Conservation (phyloP, 257 asterid genomes). For the Solanum gandarillasii region DNA sequence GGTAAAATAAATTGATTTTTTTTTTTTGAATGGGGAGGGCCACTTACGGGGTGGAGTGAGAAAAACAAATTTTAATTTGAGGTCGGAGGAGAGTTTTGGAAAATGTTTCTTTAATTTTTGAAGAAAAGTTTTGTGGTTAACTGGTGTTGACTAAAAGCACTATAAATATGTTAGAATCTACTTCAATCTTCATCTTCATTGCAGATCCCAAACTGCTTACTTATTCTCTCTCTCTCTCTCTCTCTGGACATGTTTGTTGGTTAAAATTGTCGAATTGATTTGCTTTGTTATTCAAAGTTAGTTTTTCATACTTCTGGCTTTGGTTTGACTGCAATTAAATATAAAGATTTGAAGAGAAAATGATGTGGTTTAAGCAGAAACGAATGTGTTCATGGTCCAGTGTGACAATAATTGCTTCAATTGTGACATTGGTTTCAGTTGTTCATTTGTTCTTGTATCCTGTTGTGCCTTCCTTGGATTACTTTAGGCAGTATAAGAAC, state of each 20-base stretch:
- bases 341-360: slow-evolving; percentile 19
- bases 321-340: not conserved
- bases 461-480: slow-evolving; percentile 42
- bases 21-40: too few species aligned
- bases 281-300: not conserved
- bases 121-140: too few species aligned
- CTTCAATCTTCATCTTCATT: not conserved
- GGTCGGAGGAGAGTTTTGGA: too few species aligned
- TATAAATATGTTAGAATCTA: not conserved
- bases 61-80: too few species aligned
- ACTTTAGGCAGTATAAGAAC: slow-evolving; percentile 36
- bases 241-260: not conserved
- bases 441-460: slow-evolving; percentile 70
- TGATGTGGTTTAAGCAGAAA: slow-evolving; percentile 73
- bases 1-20: too few species aligned
- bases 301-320: too few species aligned
- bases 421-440: slow-evolving; percentile 54
- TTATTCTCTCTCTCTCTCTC: not conserved
- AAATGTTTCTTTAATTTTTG: too few species aligned
- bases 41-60: too few species aligned
- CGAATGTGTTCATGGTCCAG: slow-evolving; percentile 86
- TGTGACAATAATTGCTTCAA: slow-evolving; percentile 44
- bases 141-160: not conserved
- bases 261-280: not conserved
- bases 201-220: not conserved